Evolutionary conservation across 75 land plant genomes (phyloP).

Genomic region (Pinus albicaulis): DNA sequence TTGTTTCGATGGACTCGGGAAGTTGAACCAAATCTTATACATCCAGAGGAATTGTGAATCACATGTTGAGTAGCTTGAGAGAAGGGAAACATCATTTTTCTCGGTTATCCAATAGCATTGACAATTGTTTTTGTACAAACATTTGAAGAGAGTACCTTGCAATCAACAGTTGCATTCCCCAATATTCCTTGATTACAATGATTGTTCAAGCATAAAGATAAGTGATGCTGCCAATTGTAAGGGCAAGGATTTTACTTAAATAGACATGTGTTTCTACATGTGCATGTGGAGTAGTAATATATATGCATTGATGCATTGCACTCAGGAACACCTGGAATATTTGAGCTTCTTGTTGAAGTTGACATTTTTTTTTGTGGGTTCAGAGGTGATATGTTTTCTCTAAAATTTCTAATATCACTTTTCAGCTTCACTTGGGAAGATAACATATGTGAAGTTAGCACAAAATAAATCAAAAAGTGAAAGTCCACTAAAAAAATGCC

Average conservation of each 20-base stretch:
- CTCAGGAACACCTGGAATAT: background rate
- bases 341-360: background rate
- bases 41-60: too few species aligned
- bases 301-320: background rate
- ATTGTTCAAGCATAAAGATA: background rate
- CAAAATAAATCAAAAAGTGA: background rate
- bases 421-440: background rate
- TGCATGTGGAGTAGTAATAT: background rate
- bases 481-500: background rate
- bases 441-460: background rate
- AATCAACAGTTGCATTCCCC: constrained; percentile 11
- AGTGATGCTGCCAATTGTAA: too few species aligned
- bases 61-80: too few species aligned
- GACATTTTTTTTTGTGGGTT: background rate
- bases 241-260: background rate
- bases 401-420: background rate
- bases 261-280: background rate
- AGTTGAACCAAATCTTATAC: too few species aligned
- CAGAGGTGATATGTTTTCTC: background rate
- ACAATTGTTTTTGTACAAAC: background rate
- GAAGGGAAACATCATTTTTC: too few species aligned
- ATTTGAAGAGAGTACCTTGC: constrained; percentile 7
- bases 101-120: too few species aligned
- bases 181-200: constrained; percentile 5
- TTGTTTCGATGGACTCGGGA: too few species aligned